Percentiles rank a stretch among this genome's conserved stretches.
Conservation (phyloP, 2,329 filamentous ascomycete species). For the Trematosphaeria pertusa region DNA sequence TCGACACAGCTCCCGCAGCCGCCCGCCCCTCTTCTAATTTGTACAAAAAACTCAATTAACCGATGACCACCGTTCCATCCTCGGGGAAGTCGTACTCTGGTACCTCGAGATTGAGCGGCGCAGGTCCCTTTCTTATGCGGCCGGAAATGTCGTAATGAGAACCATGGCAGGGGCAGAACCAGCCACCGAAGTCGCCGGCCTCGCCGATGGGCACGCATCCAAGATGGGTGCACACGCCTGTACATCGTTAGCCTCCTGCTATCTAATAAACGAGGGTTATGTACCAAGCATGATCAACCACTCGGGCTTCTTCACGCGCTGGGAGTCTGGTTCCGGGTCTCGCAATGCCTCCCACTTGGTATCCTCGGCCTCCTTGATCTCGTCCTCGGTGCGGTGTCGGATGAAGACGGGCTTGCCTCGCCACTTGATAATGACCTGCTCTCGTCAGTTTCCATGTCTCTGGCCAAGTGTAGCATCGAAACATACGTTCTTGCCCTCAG, state of each 20-base stretch:
- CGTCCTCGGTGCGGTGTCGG: slow-evolving; percentile 90
- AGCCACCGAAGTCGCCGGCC: slow-evolving; percentile 96
- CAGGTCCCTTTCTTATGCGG: slow-evolving; percentile 95
- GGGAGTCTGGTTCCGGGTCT: slow-evolving; percentile 88
- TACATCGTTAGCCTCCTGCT: slow-evolving; percentile 31
- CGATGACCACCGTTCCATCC: slow-evolving; percentile 87
- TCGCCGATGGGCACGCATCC: slow-evolving; percentile 99
- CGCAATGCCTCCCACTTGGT: slow-evolving; percentile 82
- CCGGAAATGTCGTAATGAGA: slow-evolving; percentile 99
- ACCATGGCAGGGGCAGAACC: slow-evolving; percentile 99
- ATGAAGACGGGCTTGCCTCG: slow-evolving; percentile 99
- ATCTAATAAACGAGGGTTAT: slow-evolving; percentile 14
- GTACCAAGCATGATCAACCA: slow-evolving; percentile 98
- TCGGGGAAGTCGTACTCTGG: slow-evolving; percentile 92
- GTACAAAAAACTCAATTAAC: slow-evolving; percentile 64
- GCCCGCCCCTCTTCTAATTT: slow-evolving; percentile 20
- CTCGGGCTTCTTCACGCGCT: slow-evolving; percentile 97
- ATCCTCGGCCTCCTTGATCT: slow-evolving; percentile 95
- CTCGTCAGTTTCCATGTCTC: slow-evolving; percentile 23
- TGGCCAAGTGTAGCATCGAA: background rate
- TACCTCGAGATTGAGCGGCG: slow-evolving; percentile 96
- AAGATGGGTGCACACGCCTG: slow-evolving; percentile 97
- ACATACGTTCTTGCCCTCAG: slow-evolving; percentile 98
- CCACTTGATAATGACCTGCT: slow-evolving; percentile 98
- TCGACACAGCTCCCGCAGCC: slow-evolving; percentile 34